phyloP scores from a whole-genome alignment of 1,139 yeast genomes.

The Suhomyces bribrorum region DNA sequence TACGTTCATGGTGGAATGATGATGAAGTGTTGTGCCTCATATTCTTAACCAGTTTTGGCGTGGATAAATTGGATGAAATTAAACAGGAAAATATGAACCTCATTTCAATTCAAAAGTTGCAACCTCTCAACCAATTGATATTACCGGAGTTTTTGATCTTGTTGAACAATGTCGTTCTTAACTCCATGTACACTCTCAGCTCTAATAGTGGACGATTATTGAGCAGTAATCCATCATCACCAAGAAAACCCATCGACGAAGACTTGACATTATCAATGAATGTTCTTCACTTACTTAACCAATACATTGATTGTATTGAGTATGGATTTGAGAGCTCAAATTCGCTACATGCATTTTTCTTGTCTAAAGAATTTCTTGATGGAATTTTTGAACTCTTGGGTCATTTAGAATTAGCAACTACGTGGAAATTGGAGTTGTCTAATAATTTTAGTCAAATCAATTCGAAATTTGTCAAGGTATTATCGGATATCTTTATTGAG shows the following conservation, averaged over 20 bases:
- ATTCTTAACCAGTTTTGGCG: conserved; percentile 45
- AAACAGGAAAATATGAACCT: conserved; percentile 5
- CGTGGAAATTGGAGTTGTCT: conserved; percentile 25
- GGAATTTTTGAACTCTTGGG: conserved; percentile 43
- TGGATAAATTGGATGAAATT: conserved; percentile 19
- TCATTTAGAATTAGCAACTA: conserved; percentile 30
- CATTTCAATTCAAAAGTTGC: conserved; percentile 4
- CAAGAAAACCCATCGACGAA: conserved; percentile 22
- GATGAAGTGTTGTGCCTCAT: conserved; percentile 36
- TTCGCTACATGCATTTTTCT: conserved; percentile 26
- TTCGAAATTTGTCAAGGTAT: conserved; percentile 24
- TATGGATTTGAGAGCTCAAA: conserved; percentile 30
- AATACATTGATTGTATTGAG: conserved; percentile 33
- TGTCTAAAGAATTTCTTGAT: conserved; percentile 38
- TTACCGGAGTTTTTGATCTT: conserved; percentile 44
- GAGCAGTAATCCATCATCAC: conserved; percentile 39
- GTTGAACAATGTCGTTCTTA: conserved; percentile 42
- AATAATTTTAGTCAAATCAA: conserved; percentile 25
- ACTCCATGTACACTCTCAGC: conserved; percentile 35
- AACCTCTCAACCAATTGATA: conserved; percentile 20
- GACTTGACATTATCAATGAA: conserved; percentile 31
- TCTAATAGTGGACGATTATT: conserved; percentile 38
- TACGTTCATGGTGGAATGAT: conserved; percentile 50
- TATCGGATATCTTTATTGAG: conserved; percentile 37
- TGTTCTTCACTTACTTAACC: conserved; percentile 38